phyloP scores from a whole-genome alignment of 140 eudicot genomes.

The Cichorium intybus region DNA sequence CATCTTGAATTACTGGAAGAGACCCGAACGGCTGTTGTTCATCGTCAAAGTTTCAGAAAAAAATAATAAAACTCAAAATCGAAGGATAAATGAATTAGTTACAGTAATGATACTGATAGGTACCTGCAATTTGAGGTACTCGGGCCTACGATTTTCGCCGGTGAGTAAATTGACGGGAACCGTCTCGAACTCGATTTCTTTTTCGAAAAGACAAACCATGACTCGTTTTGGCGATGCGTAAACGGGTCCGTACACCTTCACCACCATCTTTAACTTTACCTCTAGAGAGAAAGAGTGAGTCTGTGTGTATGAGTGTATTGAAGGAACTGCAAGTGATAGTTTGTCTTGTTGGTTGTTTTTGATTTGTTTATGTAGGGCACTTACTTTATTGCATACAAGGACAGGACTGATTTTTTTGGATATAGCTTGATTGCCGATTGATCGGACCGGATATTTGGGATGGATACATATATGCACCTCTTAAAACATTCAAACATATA shows the following conservation, averaged over 20 bases:
- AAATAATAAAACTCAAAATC: not conserved
- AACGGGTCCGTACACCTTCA: constrained; percentile 58
- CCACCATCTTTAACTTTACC: constrained; percentile 36
- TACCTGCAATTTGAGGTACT: constrained; percentile 49
- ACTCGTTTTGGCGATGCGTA: constrained; percentile 50
- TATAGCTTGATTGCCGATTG: no score
- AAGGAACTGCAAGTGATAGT: no score
- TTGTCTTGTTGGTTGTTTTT: no score
- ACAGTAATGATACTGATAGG: not conserved
- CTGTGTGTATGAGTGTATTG: no score
- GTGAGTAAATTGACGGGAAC: constrained; percentile 34
- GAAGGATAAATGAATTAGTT: not conserved
- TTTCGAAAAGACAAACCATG: constrained; percentile 41
- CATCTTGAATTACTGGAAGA: constrained; percentile 58
- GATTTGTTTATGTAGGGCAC: no score
- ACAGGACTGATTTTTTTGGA: no score
- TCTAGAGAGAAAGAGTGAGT: not conserved
- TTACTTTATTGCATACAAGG: no score
- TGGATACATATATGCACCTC: no score
- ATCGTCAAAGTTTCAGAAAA: not conserved
- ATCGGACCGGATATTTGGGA: no score
- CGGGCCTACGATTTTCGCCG: constrained; percentile 34
- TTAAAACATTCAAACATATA: no score
- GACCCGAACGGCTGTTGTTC: constrained; percentile 50
- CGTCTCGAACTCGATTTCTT: constrained; percentile 38